A percentile compares a stretch with the other conserved stretches of the same genome.
These are phyloP conservation scores for Zygotorulaspora danielsina DNA, from an alignment of 805 yeast genomes.

Conservation along the genomic window DNA sequence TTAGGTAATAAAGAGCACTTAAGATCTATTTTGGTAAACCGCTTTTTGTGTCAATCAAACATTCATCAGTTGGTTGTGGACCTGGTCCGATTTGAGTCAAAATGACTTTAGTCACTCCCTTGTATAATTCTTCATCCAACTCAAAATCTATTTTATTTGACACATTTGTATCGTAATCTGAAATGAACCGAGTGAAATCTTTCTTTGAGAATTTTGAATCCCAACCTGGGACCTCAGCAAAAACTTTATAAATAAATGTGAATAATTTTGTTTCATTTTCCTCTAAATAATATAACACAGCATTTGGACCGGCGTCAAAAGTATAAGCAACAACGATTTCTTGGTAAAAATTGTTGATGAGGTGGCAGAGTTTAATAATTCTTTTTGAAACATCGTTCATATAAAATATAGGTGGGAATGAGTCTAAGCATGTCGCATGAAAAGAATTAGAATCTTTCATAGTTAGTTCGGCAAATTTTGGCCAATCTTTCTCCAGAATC, in stretches of 20 bases:
- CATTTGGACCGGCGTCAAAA: slow-evolving; percentile 98
- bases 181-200: slow-evolving; percentile 22
- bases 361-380: slow-evolving; percentile 72
- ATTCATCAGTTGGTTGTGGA: slow-evolving; percentile 58
- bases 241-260: slow-evolving; percentile 60
- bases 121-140: slow-evolving; percentile 49
- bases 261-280: slow-evolving; percentile 71
- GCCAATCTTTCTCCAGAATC: slow-evolving; percentile 70
- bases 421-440: slow-evolving; percentile 96
- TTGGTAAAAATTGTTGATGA: slow-evolving; percentile 55
- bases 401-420: slow-evolving; percentile 93
- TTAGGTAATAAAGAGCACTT: background rate
- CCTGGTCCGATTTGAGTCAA: slow-evolving; percentile 85
- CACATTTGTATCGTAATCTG: slow-evolving; percentile 28
- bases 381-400: slow-evolving; percentile 85
- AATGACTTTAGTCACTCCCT: slow-evolving; percentile 79
- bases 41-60: slow-evolving; percentile 50
- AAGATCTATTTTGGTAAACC: slow-evolving; percentile 64
- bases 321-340: slow-evolving; percentile 88
- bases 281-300: slow-evolving; percentile 84
- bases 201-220: slow-evolving; percentile 38
- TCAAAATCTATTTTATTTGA: slow-evolving; percentile 36
- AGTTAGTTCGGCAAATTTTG: slow-evolving; percentile 79
- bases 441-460: slow-evolving; percentile 96
- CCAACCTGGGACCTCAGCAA: slow-evolving; percentile 69